phyloP scores from a whole-genome alignment of 352 stramenopile genomes.

The Globisporangium abappressorium region DNA sequence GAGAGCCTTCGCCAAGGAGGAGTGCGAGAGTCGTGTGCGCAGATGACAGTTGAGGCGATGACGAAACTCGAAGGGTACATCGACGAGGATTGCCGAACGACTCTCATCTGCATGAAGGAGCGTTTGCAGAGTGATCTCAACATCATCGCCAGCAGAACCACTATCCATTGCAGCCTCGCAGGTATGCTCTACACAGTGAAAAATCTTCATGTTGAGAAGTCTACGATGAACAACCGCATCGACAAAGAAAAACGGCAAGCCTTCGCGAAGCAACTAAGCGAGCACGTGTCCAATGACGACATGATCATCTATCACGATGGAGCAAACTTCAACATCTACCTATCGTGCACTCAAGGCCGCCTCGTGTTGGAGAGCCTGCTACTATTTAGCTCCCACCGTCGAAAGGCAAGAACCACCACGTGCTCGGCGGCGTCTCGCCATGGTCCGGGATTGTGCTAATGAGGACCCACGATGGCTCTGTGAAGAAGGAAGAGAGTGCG shows the following conservation, averaged over 20 bases:
- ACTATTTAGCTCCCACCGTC: constrained; percentile 14
- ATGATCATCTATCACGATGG: constrained; percentile 26
- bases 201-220: constrained; percentile 21
- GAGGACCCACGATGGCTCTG: constrained; percentile 19
- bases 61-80: constrained; percentile 18
- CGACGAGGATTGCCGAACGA: constrained; percentile 17
- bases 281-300: constrained; percentile 18
- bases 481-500: constrained; percentile 17
- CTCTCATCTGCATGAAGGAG: constrained; percentile 8
- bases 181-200: constrained; percentile 25
- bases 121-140: constrained; percentile 8
- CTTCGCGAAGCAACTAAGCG: constrained; percentile 15
- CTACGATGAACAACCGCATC: constrained; percentile 18
- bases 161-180: constrained; percentile 17
- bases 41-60: constrained; percentile 21
- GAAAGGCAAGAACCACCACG: constrained; percentile 18
- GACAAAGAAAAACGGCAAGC: constrained; percentile 21
- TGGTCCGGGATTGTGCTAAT: constrained; percentile 16
- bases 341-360: constrained; percentile 13
- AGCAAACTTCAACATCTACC: constrained; percentile 30
- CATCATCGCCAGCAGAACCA: constrained; percentile 7
- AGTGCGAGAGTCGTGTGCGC: too few species aligned
- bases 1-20: neutral
- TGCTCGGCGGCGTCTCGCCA: constrained; percentile 15
- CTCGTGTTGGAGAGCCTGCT: constrained; percentile 14